Evolutionary conservation across 495 filamentous ascomycete species (phyloP).

Genomic region (Oleoguttula mirabilis): DNA sequence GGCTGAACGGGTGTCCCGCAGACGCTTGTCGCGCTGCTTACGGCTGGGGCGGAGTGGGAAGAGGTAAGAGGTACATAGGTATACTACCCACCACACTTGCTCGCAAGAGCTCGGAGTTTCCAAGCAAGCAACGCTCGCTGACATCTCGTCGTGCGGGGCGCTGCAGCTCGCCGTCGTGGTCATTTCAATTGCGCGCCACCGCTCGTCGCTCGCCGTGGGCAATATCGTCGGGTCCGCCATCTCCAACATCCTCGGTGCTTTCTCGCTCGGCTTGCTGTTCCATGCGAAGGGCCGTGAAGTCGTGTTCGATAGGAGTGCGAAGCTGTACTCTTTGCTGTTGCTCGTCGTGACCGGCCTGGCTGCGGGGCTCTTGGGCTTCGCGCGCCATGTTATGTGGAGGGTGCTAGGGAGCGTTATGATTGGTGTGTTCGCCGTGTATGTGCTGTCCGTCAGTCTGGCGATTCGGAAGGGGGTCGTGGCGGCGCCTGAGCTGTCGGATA

Average conservation of each 20-base stretch:
- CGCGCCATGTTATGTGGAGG: constrained; percentile 20
- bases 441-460: constrained; percentile 34
- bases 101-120: too few relatives aligned
- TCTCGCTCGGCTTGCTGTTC: constrained; percentile 41
- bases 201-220: constrained; percentile 40
- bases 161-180: constrained; percentile 43
- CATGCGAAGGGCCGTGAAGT: constrained; percentile 17
- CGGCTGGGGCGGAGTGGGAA: constrained; percentile 46
- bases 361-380: constrained; percentile 26
- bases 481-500: constrained; percentile 32
- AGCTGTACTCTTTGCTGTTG: constrained; percentile 36
- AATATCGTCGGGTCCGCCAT: constrained; percentile 46
- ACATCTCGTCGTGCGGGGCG: not conserved
- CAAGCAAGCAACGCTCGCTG: too few relatives aligned
- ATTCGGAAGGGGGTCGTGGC: constrained; percentile 36
- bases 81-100: too few relatives aligned
- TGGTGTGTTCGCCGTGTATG: constrained; percentile 36
- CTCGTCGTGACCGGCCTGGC: constrained; percentile 33
- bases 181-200: constrained; percentile 35
- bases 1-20: constrained; percentile 36
- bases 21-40: constrained; percentile 41
- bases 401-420: constrained; percentile 33
- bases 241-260: constrained; percentile 46
- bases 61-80: constrained; percentile 30
- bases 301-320: constrained; percentile 36